These are phyloP conservation scores for Blumeriella jaapii DNA, from an alignment of 2,329 filamentous ascomycete genomes.

Conservation along the genomic window DNA sequence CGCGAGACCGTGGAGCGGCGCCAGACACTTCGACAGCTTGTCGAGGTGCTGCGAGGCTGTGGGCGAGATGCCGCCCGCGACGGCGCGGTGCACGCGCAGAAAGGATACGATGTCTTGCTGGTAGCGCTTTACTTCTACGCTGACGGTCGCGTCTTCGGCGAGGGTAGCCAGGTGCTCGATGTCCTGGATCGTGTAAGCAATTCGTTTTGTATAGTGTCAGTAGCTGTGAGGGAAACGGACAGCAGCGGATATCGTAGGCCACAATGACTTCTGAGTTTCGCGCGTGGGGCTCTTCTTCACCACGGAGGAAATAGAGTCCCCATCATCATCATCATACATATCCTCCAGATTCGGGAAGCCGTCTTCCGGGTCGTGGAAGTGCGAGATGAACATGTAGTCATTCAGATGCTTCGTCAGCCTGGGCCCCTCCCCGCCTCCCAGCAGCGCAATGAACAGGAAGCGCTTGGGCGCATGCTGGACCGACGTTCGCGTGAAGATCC, in stretches of 20 bases:
- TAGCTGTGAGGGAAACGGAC: conserved; percentile 10
- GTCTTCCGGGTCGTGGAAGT: conserved; percentile 64
- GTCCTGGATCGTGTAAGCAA: conserved; percentile 17
- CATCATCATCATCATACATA: conserved; percentile 28
- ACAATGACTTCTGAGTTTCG: conserved; percentile 9
- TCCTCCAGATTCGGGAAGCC: conserved; percentile 69
- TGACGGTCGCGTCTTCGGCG: conserved; percentile 48
- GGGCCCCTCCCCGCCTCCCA: conserved; percentile 39
- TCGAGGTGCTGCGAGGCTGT: conserved; percentile 68
- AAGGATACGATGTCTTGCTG: conserved; percentile 81
- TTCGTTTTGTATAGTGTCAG: conserved; percentile 8
- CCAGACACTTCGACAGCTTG: conserved; percentile 58
- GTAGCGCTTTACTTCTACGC: conserved; percentile 71
- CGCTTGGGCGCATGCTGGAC: conserved; percentile 63
- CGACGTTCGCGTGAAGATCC: conserved; percentile 64
- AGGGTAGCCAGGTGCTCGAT: conserved; percentile 33
- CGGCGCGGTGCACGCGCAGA: conserved; percentile 76
- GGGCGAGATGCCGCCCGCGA: conserved; percentile 67
- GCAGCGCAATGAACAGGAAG: conserved; percentile 72
- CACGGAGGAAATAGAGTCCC: conserved; percentile 24
- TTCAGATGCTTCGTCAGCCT: conserved; percentile 51
- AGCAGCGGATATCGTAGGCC: conserved; percentile 20
- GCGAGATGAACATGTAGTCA: conserved; percentile 78
- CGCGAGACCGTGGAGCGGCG: conserved; percentile 67
- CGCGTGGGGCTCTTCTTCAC: conserved; percentile 22